Base-by-base conservation (phyloP, 371 early-diverging fungal genomes). In the Nosema bombycis region DNA sequence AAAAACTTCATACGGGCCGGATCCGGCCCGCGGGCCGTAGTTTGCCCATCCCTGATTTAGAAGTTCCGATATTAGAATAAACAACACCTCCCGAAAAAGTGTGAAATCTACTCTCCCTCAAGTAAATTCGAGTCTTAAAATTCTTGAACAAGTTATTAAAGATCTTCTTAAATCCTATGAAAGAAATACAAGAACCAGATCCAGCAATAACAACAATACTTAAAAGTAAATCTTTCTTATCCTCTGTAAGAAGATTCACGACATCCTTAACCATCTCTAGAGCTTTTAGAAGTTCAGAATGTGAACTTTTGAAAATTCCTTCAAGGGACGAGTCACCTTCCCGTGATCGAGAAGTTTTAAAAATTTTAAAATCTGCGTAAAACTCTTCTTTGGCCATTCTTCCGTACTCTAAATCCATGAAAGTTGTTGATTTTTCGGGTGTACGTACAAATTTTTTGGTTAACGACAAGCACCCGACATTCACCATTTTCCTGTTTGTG, bases 81-180 rank as follows among this genome's bases (percentile, higher is more conserved):
- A 81, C 60, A 32, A 67, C 75, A 12, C 81, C 78, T 55, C 81
- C 81, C 69, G 70, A 70, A 65, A 73, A 81, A 28, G 81, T 81
- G 32, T 72, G 38, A 70, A 81, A 81, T 28, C 73, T 70, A 38
- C 67, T 81, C 28, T 70, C 72, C 32, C 77, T 73, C 37, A 56
- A 65, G 30, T 32, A 58, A 57, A 76, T 76, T 54, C 69, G 60
- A 18, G 64, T 32, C 29, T 72, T 73, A 60, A 38, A 56, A 29
- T 77, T 73, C 15, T 71, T 55, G 30, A 32, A 62, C 28, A 77
- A 33, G 33, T 60, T 72, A 24, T 54, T 69, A 29, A 81, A 18
- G 18, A 73, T 76, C 10, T 32, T 34, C 46, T 76, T 62, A 24
- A 67, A 62, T 29, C 61, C 57, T 37, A 67, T 70, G 18, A 62